Evolutionary conservation across 257 asterid species (phyloP), one percentile per base, ranked within the genome.

Genomic region (Leonotis leonurus): DNA sequence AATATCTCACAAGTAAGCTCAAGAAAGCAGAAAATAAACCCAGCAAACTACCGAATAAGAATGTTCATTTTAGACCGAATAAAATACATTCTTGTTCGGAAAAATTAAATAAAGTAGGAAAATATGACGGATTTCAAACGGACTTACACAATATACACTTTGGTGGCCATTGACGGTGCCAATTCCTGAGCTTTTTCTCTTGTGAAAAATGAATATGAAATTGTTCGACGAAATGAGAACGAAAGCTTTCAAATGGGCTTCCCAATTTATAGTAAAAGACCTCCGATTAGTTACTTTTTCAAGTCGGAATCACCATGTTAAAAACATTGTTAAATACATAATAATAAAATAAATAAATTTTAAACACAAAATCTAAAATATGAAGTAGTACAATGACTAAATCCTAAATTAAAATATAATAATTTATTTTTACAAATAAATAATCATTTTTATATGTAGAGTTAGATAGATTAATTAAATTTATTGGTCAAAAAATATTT

Each of bases 81-180:
- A 41, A 61, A 36, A 35, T 22, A 39, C 2, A 55, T 30, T 49
- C 62, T 26, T 25, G 7, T 39, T 13, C 18, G 6, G 2, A 27
- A 56, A 56, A 55, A 41, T 25, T 1, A 51, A 14, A 51, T 3
- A 6, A 3, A 33, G 21, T 10, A 56, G 17, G 20, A 30, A 9
- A 13, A 18, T 25, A 13, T 22, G 25, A 29, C 18, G 45, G 6
- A 51, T 36, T 20, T 33, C 10, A 60, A 52, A 16, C 12, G 11
- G 4, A 72, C 95, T 84, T 51, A 87, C 95, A 87, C 88, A 43
- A 87, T 70, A 68, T 84, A 87, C 64, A 87, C 74, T 58, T 84
- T 82, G 74, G 89, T 78, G 11, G 80, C 95, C 95, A 87, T 86
- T 58, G 70, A 41, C 45, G 56, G 45, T 26, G 73, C 32, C 21